Base-by-base conservation (phyloP, 2,329 filamentous ascomycete species). In the Fusarium subglutinans region DNA sequence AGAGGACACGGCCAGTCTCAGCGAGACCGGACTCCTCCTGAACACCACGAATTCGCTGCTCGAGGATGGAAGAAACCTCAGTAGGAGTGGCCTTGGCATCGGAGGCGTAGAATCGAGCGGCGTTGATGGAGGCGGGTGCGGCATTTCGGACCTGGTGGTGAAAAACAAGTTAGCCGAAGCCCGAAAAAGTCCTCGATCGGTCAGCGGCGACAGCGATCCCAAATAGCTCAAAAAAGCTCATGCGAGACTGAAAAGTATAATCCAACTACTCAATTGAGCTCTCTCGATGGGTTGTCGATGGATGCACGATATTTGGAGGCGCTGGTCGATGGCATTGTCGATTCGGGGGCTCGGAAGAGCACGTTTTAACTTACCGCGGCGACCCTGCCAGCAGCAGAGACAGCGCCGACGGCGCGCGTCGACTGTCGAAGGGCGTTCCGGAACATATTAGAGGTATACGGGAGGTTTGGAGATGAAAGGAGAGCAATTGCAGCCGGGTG, bases 41-140 rank as follows among this genome's bases (percentile, higher is more conserved):
- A 80, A 98, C 94, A 90, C 96, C 96, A 85, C 96, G 94, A 84
- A 99, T 99, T 87, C 95, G 92, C 91, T 98, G 96, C 90, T 98
- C 96, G 84, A 99, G 94, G 87, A 99, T 98, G 81, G 96, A 98
- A 80, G 96, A 98, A 82, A 98, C 96, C 90, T 99, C 96, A 82
- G 96, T 99, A 81, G 96, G 96, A 72, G 95, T 87, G 82, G 96
- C 95, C 91, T 98, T 98, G 80, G 94, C 93, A 83, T 97, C 95
- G 87, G 92, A 88, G 84, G 94, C 96, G 88, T 98, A 98, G 86
- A 90, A 90, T 87, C 96, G 94, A 85, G 91, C 86, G 82, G 90
- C 88, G 88, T 91, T 92, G 89, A 92, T 87, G 85, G 90, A 89
- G 84, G 90, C 92, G 84, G 95, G 94, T 88, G 91, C 90, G 89